A percentile compares a stretch with the other conserved stretches of the same genome.
phyloP scores from a whole-genome alignment of 2,329 filamentous ascomycete species.

The Trichoderma citrinoviride region DNA sequence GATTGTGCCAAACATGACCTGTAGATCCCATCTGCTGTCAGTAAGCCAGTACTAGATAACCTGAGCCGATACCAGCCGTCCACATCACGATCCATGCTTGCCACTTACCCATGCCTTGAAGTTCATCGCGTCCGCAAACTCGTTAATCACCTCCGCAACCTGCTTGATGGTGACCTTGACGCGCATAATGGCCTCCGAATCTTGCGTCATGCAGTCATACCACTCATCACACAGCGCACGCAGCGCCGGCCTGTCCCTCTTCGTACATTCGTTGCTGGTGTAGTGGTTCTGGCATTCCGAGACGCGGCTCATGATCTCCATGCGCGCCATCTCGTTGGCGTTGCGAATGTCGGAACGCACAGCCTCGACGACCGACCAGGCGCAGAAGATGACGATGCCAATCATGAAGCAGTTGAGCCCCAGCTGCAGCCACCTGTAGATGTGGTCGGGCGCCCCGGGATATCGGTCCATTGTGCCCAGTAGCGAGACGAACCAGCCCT shows the following conservation, averaged over 20 bases:
- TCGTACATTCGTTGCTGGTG: slow-evolving; percentile 69
- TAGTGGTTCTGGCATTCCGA: slow-evolving; percentile 71
- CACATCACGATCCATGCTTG: too few species aligned
- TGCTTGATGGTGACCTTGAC: slow-evolving; percentile 82
- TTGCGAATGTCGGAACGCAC: slow-evolving; percentile 73
- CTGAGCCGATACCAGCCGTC: not conserved
- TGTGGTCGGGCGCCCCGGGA: slow-evolving; percentile 56
- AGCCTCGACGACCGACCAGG: slow-evolving; percentile 67
- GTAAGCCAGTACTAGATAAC: not conserved
- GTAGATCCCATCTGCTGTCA: too few species aligned
- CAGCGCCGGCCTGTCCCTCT: slow-evolving; percentile 67
- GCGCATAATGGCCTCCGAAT: slow-evolving; percentile 73
- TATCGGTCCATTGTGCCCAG: slow-evolving; percentile 55
- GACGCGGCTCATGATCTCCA: slow-evolving; percentile 69
- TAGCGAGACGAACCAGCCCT: slow-evolving; percentile 41
- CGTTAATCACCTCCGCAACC: slow-evolving; percentile 89
- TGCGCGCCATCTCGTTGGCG: slow-evolving; percentile 66
- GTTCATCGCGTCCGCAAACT: slow-evolving; percentile 86
- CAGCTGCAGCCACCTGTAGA: slow-evolving; percentile 59
- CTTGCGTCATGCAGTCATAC: slow-evolving; percentile 83
- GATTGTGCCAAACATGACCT: slow-evolving; percentile 3
- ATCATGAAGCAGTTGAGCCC: slow-evolving; percentile 64
- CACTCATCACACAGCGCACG: slow-evolving; percentile 72
- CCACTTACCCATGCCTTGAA: slow-evolving; percentile 65
- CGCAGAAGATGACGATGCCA: slow-evolving; percentile 57